Evolutionary conservation across 108 stramenopile genomes (phyloP), one percentile per base, ranked within the genome.

Genomic region (Fistulifera pelliculosa): DNA sequence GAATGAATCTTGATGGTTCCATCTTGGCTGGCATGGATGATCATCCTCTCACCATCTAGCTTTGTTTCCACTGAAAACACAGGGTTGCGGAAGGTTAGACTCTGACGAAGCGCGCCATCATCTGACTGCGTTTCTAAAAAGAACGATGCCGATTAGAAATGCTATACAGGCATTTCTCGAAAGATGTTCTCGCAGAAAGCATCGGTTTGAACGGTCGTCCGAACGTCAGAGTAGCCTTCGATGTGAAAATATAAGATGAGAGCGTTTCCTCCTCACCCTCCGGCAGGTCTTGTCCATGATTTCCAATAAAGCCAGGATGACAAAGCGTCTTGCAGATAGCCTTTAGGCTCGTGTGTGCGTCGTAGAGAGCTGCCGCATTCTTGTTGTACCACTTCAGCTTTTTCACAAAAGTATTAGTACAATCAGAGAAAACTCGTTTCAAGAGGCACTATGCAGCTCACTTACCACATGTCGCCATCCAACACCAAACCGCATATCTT

Each of bases 41-140:
- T 42, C 61, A 81, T 68, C 24, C 86, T 68, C 53, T 92, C 86
- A n/a, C 90, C 90, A 65, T 92, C 90, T 55, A 85, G 69, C 52
- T 93, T 93, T 39, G 78, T 73, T 67, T 93, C 91, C 38, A 80
- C 74, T 31, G 68, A 61, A 47, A 93, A 78, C 1, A 80, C 71
- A 38, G 91, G 91, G 59, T 79, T 77, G 18, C 73, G 69, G 45
- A 93, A 52, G 10, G 82, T 67, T 35, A 87, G 69, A 44, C 31
- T 16, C 8, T 26, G 18, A 3, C 15, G 18, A 27, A 54, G 26
- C 3, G 52, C 28, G 17, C 28, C 13, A 17, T 19, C 51, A 56
- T 42, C 60, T 56, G 25, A 49, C 31, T 42, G 62, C 66, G 18
- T 62, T 56, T 47, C 35, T 49, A 54, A 64, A 41, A 65, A 73